These are phyloP conservation scores for Oidium heveae DNA, from an alignment of 2,329 filamentous ascomycete genomes.

Conservation along the genomic window DNA sequence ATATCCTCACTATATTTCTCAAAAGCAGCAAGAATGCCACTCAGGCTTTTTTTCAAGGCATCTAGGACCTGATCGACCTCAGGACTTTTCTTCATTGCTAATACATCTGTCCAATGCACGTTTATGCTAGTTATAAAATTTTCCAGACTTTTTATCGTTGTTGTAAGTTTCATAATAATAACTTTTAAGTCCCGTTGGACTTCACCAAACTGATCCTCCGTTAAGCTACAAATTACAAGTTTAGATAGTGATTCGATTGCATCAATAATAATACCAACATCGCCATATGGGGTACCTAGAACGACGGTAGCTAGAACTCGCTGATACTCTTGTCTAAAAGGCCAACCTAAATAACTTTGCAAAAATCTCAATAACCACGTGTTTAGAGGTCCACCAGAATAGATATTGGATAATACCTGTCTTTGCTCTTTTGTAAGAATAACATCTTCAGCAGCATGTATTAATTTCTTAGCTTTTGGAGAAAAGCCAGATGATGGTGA, in stretches of 20 bases:
- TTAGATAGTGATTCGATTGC: slow-evolving; percentile 43
- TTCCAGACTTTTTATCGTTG: slow-evolving; percentile 43
- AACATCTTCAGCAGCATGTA: slow-evolving; percentile 13
- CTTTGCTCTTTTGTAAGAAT: slow-evolving; percentile 23
- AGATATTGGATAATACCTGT: slow-evolving; percentile 24
- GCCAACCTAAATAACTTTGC: slow-evolving; percentile 29
- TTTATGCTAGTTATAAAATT: slow-evolving; percentile 32
- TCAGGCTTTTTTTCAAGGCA: slow-evolving; percentile 38
- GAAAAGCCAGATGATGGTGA: slow-evolving; percentile 8
- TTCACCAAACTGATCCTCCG: slow-evolving; percentile 62
- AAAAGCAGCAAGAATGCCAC: slow-evolving; percentile 43
- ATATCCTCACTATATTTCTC: slow-evolving; percentile 48
- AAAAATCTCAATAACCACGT: slow-evolving; percentile 22
- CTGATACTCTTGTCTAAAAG: slow-evolving; percentile 46
- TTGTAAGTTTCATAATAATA: slow-evolving; percentile 49
- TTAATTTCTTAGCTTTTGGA: slow-evolving; percentile 19
- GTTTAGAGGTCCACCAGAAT: slow-evolving; percentile 23
- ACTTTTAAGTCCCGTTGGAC: slow-evolving; percentile 59
- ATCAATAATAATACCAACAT: slow-evolving; percentile 41
- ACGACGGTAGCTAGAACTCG: slow-evolving; percentile 40
- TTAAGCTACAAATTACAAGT: slow-evolving; percentile 46
- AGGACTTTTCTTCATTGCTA: slow-evolving; percentile 22
- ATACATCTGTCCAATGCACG: slow-evolving; percentile 58
- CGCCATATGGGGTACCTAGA: slow-evolving; percentile 48
- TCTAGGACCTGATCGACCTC: slow-evolving; percentile 49